Evolutionary conservation across 2,329 filamentous ascomycete species (phyloP), one percentile per base, ranked within the genome.

Genomic region (Aspergillus vadensis): DNA sequence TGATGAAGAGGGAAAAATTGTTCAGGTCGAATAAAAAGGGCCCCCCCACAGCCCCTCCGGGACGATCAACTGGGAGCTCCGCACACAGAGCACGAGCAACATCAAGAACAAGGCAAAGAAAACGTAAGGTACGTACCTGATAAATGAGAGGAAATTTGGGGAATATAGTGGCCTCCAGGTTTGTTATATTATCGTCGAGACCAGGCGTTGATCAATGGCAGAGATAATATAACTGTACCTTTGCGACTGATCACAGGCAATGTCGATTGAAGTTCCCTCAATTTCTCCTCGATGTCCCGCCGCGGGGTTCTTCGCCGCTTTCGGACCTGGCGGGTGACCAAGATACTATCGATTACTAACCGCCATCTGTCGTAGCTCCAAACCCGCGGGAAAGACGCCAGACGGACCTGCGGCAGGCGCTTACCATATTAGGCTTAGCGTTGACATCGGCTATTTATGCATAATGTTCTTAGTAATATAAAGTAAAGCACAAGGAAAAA

Each of bases 231-330:
- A 30, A 3, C 3, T 5, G 6, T n/a, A n/a, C 25, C 17, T 12
- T 15, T 9, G n/a, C 47, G 15, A 50, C 30, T 27, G 47, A 50
- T 50, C 15, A 17, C n/a, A 49, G 12, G 14, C 47, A 27, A 15
- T 6, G 9, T 10, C 15, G 5, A 30, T n/a, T 30, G 47, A 50
- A 32, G 23, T 39, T 55, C 43, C 25, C 41, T 55, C 53, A 19
- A 5, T 32, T 27, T 57, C 19, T 43, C 53, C 54, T 27, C 25
- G 30, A 44, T 27, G 27, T 54, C 51, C 47, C 44, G 44, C 59
- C 55, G 57, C 50, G 61, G 63, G 59, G 62, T 55, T 32, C 50
- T 39, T 54, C 53, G 58, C 64, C 62, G 64, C 60, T 64, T 64
- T 64, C 62, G 64, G 64, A 60, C 53, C 41, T 47, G 39, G 53